phyloP scores from a whole-genome alignment of 306 rosid genomes.

The Senna tora region DNA sequence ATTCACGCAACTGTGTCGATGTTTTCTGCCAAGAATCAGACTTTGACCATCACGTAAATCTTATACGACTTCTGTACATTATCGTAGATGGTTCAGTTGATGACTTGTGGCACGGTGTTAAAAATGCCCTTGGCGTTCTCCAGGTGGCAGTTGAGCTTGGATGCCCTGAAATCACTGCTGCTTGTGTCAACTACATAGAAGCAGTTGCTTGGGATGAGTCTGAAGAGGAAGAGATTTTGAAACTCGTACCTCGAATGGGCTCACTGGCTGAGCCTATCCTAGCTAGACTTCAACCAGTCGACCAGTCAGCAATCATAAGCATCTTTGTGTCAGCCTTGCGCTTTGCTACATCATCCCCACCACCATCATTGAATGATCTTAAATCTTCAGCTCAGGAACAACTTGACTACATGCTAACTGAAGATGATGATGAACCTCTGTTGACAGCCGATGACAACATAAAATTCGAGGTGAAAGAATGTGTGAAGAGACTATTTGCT shows the following conservation, averaged over 20 bases:
- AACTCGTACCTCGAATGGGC: constrained; percentile 76
- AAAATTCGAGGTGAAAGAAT: constrained; percentile 70
- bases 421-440: constrained; percentile 88
- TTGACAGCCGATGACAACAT: constrained; percentile 65
- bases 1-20: constrained; percentile 88
- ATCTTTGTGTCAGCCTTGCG: constrained; percentile 71
- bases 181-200: constrained; percentile 85
- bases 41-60: constrained; percentile 77
- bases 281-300: constrained; percentile 91
- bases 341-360: constrained; percentile 83
- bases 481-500: constrained; percentile 61
- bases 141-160: constrained; percentile 79
- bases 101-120: constrained; percentile 81
- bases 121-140: constrained; percentile 79
- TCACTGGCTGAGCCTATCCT: constrained; percentile 71
- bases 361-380: constrained; percentile 62
- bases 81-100: constrained; percentile 59
- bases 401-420: constrained; percentile 91
- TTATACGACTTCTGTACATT: constrained; percentile 73
- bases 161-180: constrained; percentile 67
- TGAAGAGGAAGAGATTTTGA: constrained; percentile 94
- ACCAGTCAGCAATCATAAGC: constrained; percentile 53
- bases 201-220: constrained; percentile 94
- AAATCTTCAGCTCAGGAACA: constrained; percentile 93
- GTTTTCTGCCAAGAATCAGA: constrained; percentile 75